Evolutionary conservation across 352 stramenopile genomes (phyloP).

Genomic region (Pythium apleroticum): DNA sequence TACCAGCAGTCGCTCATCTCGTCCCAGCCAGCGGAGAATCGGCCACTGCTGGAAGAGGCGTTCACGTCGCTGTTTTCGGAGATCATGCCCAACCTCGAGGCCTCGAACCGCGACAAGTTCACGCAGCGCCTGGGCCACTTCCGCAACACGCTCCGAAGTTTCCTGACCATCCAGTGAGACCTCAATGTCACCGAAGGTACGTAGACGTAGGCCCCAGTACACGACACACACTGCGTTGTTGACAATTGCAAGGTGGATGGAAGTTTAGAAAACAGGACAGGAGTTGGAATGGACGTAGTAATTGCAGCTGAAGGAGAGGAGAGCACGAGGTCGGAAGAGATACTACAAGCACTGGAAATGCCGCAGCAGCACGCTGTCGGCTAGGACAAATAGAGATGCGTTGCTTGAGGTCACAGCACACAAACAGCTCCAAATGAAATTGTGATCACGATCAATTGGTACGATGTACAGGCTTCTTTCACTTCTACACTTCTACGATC

Average conservation of each 20-base stretch:
- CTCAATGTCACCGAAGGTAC: background rate
- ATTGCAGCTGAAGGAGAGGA: background rate
- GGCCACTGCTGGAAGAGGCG: constrained; percentile 93
- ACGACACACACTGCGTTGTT: background rate
- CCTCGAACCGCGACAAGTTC: constrained; percentile 97
- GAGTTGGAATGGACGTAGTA: constrained; percentile 3
- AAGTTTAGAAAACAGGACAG: background rate
- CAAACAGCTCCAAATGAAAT: background rate
- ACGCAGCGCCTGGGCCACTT: constrained; percentile 97
- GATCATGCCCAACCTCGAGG: constrained; percentile 95
- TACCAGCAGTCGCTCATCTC: constrained; percentile 96
- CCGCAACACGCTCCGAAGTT: constrained; percentile 92
- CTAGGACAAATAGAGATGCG: background rate
- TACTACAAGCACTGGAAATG: background rate
- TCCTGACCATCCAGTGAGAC: constrained; percentile 88
- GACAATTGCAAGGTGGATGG: background rate
- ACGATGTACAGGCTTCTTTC: background rate
- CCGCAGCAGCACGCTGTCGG: background rate
- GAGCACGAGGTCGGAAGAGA: background rate
- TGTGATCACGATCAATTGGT: background rate
- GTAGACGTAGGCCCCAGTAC: background rate
- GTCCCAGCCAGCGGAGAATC: constrained; percentile 93
- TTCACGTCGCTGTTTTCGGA: constrained; percentile 96
- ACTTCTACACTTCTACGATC: constrained; percentile 23
- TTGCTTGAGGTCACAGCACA: background rate